Conservation (phyloP, 371 early-diverging fungal species). For the Mortierella sp. region DNA sequence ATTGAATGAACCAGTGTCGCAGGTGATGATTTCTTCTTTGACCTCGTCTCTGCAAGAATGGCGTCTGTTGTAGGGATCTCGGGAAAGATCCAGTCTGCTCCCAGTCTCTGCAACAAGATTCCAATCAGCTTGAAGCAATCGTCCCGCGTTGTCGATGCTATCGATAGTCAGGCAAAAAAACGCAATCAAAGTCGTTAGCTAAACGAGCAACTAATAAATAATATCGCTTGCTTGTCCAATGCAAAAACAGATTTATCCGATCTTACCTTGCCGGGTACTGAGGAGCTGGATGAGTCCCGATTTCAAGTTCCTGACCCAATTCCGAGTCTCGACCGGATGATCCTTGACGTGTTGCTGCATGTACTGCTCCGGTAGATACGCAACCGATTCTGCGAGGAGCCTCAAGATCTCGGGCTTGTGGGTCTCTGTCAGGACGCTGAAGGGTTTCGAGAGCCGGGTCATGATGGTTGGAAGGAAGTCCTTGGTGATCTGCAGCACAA, state of each 20-base stretch:
- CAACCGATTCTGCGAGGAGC: slow-evolving; percentile 31
- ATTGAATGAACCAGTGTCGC: slow-evolving; percentile 38
- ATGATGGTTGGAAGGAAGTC: slow-evolving; percentile 44
- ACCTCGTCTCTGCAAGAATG: background rate
- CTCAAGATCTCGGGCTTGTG: slow-evolving; percentile 39
- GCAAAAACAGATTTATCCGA: background rate
- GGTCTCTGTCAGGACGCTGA: slow-evolving; percentile 25
- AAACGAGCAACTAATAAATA: too few relatives aligned
- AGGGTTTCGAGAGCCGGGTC: slow-evolving; percentile 23
- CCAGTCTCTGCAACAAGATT: slow-evolving; percentile 38
- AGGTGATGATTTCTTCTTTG: slow-evolving; percentile 29
- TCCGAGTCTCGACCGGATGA: slow-evolving; percentile 17
- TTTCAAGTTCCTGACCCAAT: slow-evolving; percentile 37
- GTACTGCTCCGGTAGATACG: slow-evolving; percentile 31
- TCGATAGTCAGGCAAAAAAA: background rate
- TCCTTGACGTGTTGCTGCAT: slow-evolving; percentile 36
- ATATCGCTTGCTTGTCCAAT: background rate
- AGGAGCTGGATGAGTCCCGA: slow-evolving; percentile 46
- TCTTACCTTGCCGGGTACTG: slow-evolving; percentile 52
- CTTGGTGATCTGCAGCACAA: slow-evolving; percentile 34
- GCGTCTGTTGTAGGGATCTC: slow-evolving; percentile 6
- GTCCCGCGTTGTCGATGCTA: slow-evolving; percentile 41
- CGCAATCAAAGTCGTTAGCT: too few relatives aligned
- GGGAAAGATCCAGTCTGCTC: slow-evolving; percentile 50
- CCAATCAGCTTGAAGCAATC: slow-evolving; percentile 45